A percentile compares a stretch with the other conserved stretches of the same genome.
Evolutionary conservation across 768 basidiomycete species (phyloP).

Genomic region (Chlorophyllum brunneum): DNA sequence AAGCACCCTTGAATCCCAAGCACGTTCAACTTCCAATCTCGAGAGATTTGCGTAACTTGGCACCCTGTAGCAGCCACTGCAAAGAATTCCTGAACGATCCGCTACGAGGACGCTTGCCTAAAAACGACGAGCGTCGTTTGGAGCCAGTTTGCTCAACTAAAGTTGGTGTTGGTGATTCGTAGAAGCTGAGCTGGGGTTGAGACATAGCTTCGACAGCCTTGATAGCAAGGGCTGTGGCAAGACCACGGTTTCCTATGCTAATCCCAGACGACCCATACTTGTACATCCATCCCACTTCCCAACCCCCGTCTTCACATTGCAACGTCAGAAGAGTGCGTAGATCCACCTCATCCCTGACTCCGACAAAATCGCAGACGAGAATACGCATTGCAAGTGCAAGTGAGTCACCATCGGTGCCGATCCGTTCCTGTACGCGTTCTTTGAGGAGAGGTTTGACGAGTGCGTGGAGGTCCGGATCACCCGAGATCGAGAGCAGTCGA

Average conservation of each 20-base stretch:
- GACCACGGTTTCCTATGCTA: slow-evolving; percentile 49
- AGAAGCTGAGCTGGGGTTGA: slow-evolving; percentile 1
- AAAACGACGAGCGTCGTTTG: slow-evolving; percentile 6
- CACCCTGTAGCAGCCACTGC: slow-evolving; percentile 25
- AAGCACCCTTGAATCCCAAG: neutral
- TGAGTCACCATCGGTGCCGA: slow-evolving; percentile 46
- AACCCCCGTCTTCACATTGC: slow-evolving; percentile 54
- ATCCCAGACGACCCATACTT: slow-evolving; percentile 46
- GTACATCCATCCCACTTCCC: slow-evolving; percentile 54
- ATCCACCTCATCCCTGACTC: slow-evolving; percentile 40
- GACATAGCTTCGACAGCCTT: slow-evolving; percentile 39
- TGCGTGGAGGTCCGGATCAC: slow-evolving; percentile 31
- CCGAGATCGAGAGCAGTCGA: slow-evolving; percentile 35
- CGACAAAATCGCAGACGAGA: slow-evolving; percentile 37
- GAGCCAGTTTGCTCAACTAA: neutral
- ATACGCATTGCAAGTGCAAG: slow-evolving; percentile 58
- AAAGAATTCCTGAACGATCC: slow-evolving; percentile 24
- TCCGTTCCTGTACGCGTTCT: slow-evolving; percentile 45
- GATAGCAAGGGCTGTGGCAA: slow-evolving; percentile 51
- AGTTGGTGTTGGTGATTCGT: slow-evolving; percentile 6
- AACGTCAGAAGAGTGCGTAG: slow-evolving; percentile 38
- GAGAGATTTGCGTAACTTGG: slow-evolving; percentile 16
- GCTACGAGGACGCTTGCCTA: slow-evolving; percentile 20
- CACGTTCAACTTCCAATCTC: slow-evolving; percentile 4
- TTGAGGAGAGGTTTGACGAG: slow-evolving; percentile 36